Evolutionary conservation across 2,329 filamentous ascomycete species (phyloP).

Genomic region (Penicillium psychrosexuale): DNA sequence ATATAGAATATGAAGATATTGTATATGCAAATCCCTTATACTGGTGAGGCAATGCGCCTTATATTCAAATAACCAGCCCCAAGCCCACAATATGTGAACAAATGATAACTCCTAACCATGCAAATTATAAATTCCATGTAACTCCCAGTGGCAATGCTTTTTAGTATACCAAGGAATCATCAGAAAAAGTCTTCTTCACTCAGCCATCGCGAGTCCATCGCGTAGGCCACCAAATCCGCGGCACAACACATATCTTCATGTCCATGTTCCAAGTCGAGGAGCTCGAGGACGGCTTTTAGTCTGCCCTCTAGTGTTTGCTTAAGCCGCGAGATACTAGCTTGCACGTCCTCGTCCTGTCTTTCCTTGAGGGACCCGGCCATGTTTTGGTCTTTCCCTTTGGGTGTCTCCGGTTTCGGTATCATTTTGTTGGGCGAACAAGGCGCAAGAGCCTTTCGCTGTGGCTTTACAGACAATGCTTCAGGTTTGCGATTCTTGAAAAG

Average conservation of each 20-base stretch:
- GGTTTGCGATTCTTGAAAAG: constrained; percentile 46
- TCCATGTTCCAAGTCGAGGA: constrained; percentile 39
- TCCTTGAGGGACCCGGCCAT: constrained; percentile 1
- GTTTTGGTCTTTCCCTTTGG: constrained; percentile 1
- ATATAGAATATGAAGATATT: neutral
- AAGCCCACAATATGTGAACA: neutral
- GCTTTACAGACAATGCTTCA: constrained; percentile 10
- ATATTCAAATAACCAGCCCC: neutral
- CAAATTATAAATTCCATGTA: neutral
- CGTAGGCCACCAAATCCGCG: constrained; percentile 44
- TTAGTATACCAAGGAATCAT: neutral
- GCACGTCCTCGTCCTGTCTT: constrained; percentile 11
- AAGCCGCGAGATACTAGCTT: constrained; percentile 21
- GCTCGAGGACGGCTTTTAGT: constrained; percentile 31
- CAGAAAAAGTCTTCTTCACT: constrained; percentile 40
- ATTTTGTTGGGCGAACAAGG: constrained; percentile 34
- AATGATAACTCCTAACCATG: neutral
- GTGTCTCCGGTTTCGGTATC: constrained; percentile 5
- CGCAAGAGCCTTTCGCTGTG: constrained; percentile 31
- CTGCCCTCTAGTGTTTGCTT: constrained; percentile 33
- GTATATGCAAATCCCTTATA: neutral
- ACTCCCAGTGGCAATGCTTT: neutral
- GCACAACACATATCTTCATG: constrained; percentile 44
- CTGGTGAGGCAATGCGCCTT: neutral
- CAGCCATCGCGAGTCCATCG: constrained; percentile 44